Evolutionary conservation across 2,329 filamentous ascomycete genomes (phyloP).

Genomic region (Fusarium palustre): DNA sequence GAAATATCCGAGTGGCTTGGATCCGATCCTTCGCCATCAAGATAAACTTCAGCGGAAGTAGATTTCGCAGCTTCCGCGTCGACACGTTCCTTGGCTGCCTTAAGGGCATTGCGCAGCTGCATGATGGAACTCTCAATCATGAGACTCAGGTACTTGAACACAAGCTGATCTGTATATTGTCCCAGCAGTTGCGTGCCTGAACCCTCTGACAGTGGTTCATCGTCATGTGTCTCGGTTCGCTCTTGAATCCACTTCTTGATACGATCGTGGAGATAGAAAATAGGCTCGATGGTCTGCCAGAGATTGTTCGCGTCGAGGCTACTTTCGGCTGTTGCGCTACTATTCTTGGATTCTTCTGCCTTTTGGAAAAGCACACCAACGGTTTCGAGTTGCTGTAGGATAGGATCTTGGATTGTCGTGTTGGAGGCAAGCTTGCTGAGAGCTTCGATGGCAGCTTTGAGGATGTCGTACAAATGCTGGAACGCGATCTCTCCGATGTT

Average conservation of each 20-base stretch:
- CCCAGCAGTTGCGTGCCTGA: slow-evolving; percentile 41
- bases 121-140: slow-evolving; percentile 90
- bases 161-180: slow-evolving; percentile 90
- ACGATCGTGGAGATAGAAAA: slow-evolving; percentile 70
- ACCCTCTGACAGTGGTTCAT: slow-evolving; percentile 30
- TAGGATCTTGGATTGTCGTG: slow-evolving; percentile 31
- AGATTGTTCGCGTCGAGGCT: slow-evolving; percentile 62
- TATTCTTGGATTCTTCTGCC: slow-evolving; percentile 39
- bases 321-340: slow-evolving; percentile 15
- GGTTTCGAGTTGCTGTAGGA: slow-evolving; percentile 46
- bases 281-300: slow-evolving; percentile 84
- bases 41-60: slow-evolving; percentile 69
- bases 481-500: slow-evolving; percentile 62
- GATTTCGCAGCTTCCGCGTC: slow-evolving; percentile 59
- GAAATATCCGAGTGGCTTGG: slow-evolving; percentile 83
- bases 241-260: slow-evolving; percentile 69
- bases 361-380: slow-evolving; percentile 46
- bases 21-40: slow-evolving; percentile 80
- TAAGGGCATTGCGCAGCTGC: slow-evolving; percentile 81
- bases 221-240: slow-evolving; percentile 64
- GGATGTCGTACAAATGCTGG: slow-evolving; percentile 48
- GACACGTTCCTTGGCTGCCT: slow-evolving; percentile 47
- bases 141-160: slow-evolving; percentile 86
- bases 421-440: slow-evolving; percentile 43
- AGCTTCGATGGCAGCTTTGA: slow-evolving; percentile 44